A percentile compares a stretch with the other conserved stretches of the same genome.
Evolutionary conservation across 805 yeast genomes (phyloP).

Genomic region (Saccharomycopsis amapae): DNA sequence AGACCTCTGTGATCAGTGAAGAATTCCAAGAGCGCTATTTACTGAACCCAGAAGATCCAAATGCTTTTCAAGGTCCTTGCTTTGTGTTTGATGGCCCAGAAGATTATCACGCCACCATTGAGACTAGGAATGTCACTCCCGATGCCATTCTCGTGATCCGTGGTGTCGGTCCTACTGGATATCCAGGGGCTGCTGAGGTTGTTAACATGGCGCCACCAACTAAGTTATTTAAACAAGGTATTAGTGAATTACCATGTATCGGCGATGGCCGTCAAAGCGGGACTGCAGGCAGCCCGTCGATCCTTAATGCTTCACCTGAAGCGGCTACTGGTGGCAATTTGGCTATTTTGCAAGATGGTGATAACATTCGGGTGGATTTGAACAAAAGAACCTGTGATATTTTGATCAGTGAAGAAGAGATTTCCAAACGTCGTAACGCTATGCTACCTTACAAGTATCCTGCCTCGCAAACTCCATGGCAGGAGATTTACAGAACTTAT

Average conservation of each 20-base stretch:
- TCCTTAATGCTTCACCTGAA: slow-evolving; percentile 25
- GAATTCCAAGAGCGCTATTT: slow-evolving; percentile 23
- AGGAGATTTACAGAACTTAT: slow-evolving; percentile 26
- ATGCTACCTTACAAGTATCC: slow-evolving; percentile 20
- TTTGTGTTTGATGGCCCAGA: slow-evolving; percentile 27
- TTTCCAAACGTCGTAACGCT: slow-evolving; percentile 19
- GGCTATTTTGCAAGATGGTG: slow-evolving; percentile 24
- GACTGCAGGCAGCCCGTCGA: slow-evolving; percentile 26
- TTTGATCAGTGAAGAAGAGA: slow-evolving; percentile 22
- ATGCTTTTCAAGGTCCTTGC: slow-evolving; percentile 26
- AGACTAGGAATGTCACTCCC: slow-evolving; percentile 21
- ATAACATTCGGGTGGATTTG: slow-evolving; percentile 24
- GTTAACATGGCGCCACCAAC: slow-evolving; percentile 27
- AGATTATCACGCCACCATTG: slow-evolving; percentile 24
- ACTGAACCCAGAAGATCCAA: slow-evolving; percentile 25
- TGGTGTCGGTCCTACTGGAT: slow-evolving; percentile 27
- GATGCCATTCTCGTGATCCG: slow-evolving; percentile 25
- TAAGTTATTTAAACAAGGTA: slow-evolving; percentile 21
- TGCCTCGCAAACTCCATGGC: slow-evolving; percentile 27
- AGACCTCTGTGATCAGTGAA: slow-evolving; percentile 25
- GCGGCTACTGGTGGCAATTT: slow-evolving; percentile 25
- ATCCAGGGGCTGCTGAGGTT: slow-evolving; percentile 27
- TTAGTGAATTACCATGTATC: slow-evolving; percentile 24
- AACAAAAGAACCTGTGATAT: slow-evolving; percentile 23
- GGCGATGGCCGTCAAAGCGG: slow-evolving; percentile 28